Conservation (phyloP, 148 eudicot genomes). For the Talinum fruticosum region DNA sequence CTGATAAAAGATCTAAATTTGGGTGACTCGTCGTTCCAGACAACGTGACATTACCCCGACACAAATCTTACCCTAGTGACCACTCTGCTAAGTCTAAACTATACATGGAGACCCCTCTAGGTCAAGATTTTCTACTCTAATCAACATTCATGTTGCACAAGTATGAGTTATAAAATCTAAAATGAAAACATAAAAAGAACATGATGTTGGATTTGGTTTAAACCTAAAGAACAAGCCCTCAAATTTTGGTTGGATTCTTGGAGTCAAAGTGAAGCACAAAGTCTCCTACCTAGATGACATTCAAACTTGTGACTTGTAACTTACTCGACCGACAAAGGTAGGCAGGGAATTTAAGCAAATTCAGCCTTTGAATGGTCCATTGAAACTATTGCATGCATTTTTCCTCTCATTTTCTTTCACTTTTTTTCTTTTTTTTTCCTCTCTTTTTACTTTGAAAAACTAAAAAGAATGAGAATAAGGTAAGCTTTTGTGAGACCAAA, state of each 20-base stretch:
- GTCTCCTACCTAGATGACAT: not conserved
- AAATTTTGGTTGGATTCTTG: slow-evolving; percentile 1
- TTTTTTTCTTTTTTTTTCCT: not conserved
- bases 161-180: not conserved
- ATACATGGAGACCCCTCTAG: not conserved
- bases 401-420: not conserved
- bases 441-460: not conserved
- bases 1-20: no score
- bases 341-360: not conserved
- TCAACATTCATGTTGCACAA: no score
- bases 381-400: not conserved
- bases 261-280: slow-evolving; percentile 2
- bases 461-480: not conserved
- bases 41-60: no score
- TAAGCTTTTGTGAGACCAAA: slow-evolving; percentile 4
- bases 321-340: slow-evolving; percentile 12
- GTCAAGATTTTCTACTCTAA: not conserved
- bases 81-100: not conserved
- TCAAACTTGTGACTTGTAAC: not conserved
- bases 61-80: no score
- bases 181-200: not conserved
- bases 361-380: slow-evolving; percentile 15
- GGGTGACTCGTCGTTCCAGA: no score
- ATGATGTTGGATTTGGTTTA: slow-evolving; percentile 1
- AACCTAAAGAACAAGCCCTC: not conserved